Percentiles rank a stretch among this genome's conserved stretches.
Conservation (phyloP, 2,329 filamentous ascomycete species). For the Thielaviopsis ethacetica region DNA sequence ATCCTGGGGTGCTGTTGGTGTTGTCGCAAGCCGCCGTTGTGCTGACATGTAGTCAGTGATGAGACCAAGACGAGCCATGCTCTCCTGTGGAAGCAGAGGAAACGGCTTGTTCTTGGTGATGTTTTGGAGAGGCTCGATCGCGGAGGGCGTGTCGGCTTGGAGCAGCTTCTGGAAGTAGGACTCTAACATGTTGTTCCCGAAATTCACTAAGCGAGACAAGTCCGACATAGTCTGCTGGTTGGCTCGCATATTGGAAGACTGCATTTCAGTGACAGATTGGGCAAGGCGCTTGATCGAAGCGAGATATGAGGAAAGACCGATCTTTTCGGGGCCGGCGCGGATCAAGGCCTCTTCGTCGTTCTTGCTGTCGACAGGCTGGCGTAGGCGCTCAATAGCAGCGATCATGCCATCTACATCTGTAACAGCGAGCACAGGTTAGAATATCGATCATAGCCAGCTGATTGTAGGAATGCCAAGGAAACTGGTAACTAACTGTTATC, state of each 20-base stretch:
- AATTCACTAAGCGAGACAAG: slow-evolving; percentile 58
- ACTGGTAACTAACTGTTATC: slow-evolving; percentile 46
- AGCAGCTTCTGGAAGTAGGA: slow-evolving; percentile 67
- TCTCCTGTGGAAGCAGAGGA: slow-evolving; percentile 62
- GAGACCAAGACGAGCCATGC: slow-evolving; percentile 57
- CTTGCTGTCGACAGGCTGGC: slow-evolving; percentile 83
- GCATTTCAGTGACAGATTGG: slow-evolving; percentile 69
- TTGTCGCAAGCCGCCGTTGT: slow-evolving; percentile 30
- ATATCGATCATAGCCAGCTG: no score
- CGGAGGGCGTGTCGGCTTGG: slow-evolving; percentile 55
- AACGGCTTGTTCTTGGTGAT: slow-evolving; percentile 82
- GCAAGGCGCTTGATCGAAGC: slow-evolving; percentile 78
- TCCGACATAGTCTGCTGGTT: slow-evolving; percentile 82
- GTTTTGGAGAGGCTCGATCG: slow-evolving; percentile 79
- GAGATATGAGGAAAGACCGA: slow-evolving; percentile 70
- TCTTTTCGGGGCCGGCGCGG: slow-evolving; percentile 67
- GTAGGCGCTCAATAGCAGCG: slow-evolving; percentile 71
- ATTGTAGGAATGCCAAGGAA: background rate
- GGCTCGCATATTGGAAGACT: slow-evolving; percentile 74
- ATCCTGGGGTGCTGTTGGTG: slow-evolving; percentile 31
- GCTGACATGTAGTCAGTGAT: slow-evolving; percentile 61
- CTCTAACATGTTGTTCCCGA: slow-evolving; percentile 70
- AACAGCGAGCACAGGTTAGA: slow-evolving; percentile 3
- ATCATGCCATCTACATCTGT: slow-evolving; percentile 74
- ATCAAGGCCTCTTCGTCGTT: slow-evolving; percentile 86